phyloP scores from a whole-genome alignment of 441 rosid species.

The Kokia cookei region DNA sequence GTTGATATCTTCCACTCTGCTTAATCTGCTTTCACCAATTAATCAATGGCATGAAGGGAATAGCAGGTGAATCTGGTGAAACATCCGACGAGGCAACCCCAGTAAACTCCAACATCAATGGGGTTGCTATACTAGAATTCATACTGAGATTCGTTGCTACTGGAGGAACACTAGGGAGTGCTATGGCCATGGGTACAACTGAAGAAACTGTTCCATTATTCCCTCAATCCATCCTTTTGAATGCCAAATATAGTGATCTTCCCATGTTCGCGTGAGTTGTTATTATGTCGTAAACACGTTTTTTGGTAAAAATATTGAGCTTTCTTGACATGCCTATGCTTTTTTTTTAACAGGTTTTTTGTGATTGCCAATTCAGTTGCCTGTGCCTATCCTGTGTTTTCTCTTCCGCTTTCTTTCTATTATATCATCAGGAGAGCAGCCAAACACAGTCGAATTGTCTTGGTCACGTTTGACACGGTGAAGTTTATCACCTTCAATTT shows the following conservation, averaged over 20 bases:
- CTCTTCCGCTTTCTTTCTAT: conserved; percentile 53
- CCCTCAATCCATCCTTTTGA: conserved; percentile 39
- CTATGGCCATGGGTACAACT: conserved; percentile 68
- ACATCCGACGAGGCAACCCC: conserved; percentile 12
- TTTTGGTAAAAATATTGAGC: neutral
- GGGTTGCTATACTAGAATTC: conserved; percentile 4
- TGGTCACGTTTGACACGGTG: conserved; percentile 53
- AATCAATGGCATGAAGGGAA: conserved; percentile 22
- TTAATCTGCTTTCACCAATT: neutral
- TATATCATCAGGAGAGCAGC: conserved; percentile 38
- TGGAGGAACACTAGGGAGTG: conserved; percentile 51
- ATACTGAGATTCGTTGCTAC: conserved; percentile 37
- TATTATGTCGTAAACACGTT: neutral
- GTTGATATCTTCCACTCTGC: neutral
- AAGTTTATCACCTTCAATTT: neutral
- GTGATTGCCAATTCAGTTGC: conserved; percentile 56
- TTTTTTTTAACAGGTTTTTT: conserved; percentile 47
- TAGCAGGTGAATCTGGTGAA: conserved; percentile 28
- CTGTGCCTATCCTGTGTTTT: conserved; percentile 60
- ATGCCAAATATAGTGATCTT: conserved; percentile 49
- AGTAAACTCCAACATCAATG: neutral
- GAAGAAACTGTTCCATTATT: conserved; percentile 46
- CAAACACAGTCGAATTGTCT: conserved; percentile 39
- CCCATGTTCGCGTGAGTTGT: conserved; percentile 56
- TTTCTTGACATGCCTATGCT: neutral